Evolutionary conservation across 2,329 filamentous ascomycete species (phyloP).

Genomic region (Periglandula ipomoeae): DNA sequence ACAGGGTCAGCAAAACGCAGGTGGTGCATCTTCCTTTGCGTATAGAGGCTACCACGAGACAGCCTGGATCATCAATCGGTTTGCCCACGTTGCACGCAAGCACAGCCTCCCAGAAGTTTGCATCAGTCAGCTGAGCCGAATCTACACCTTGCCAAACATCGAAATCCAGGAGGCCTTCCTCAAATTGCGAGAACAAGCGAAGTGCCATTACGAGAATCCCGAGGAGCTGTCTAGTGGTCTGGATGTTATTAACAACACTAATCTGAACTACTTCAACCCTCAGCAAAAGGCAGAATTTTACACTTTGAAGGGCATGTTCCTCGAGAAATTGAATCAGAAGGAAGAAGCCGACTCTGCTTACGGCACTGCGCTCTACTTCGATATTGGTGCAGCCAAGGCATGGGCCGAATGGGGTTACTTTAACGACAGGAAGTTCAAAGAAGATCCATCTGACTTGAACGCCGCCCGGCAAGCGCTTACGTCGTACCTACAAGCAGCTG

Average conservation of each 20-base stretch:
- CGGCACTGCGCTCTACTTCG: conserved; percentile 90
- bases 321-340: conserved; percentile 85
- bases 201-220: conserved; percentile 95
- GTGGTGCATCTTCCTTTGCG: conserved; percentile 78
- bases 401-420: conserved; percentile 99
- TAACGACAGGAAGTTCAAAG: conserved; percentile 93
- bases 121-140: conserved; percentile 91
- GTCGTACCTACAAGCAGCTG: conserved; percentile 91
- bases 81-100: conserved; percentile 94
- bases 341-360: conserved; percentile 90
- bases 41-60: conserved; percentile 98
- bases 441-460: conserved; percentile 71
- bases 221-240: conserved; percentile 85
- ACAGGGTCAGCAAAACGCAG: conserved; percentile 65
- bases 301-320: conserved; percentile 98
- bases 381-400: conserved; percentile 89
- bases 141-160: conserved; percentile 97
- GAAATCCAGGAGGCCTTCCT: conserved; percentile 99
- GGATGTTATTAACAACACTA: conserved; percentile 99
- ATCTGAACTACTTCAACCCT: conserved; percentile 93
- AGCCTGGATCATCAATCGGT: conserved; percentile 99
- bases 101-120: conserved; percentile 95
- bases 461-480: conserved; percentile 87
- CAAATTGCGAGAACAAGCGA: conserved; percentile 96
- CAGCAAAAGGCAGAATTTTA: conserved; percentile 99